phyloP scores from a whole-genome alignment of 2,329 filamentous ascomycete species.

The Davidsoniella australis region DNA sequence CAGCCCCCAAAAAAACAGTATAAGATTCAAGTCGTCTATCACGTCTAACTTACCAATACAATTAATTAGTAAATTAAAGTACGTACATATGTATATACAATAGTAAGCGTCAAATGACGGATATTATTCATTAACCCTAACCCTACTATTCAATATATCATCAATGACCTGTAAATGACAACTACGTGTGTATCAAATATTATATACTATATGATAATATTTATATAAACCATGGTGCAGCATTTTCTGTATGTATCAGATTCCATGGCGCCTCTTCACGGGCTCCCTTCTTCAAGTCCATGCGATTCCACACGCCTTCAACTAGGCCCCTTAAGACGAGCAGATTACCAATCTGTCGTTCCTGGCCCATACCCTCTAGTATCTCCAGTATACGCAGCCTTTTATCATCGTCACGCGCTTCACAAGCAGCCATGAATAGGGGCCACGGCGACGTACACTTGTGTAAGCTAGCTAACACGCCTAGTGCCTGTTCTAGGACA shows the following conservation, averaged over 20 bases:
- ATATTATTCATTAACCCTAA: no score
- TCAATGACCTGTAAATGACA: background rate
- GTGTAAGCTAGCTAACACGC: slow-evolving; percentile 21
- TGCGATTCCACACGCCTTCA: slow-evolving; percentile 28
- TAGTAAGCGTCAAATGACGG: no score
- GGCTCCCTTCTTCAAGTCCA: slow-evolving; percentile 21
- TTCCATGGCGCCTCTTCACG: slow-evolving; percentile 10
- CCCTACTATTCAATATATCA: background rate
- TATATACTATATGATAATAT: no score
- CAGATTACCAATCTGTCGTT: slow-evolving; percentile 28
- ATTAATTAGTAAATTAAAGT: no score
- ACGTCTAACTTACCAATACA: no score
- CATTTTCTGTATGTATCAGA: slow-evolving; percentile 11
- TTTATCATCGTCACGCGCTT: slow-evolving; percentile 25
- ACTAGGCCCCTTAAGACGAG: slow-evolving; percentile 26
- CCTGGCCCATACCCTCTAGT: slow-evolving; percentile 25
- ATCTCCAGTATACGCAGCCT: slow-evolving; percentile 24
- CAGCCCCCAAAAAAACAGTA: no score
- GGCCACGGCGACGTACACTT: slow-evolving; percentile 33
- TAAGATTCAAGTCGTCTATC: no score
- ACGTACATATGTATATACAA: no score
- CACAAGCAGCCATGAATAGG: slow-evolving; percentile 29
- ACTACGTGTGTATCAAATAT: no score
- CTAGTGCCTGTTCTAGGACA: slow-evolving; percentile 22
- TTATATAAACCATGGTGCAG: slow-evolving; percentile 15